Percentiles rank a stretch among this genome's conserved stretches.
Evolutionary conservation across 306 rosid species (phyloP).

Genomic region (Cyclanthera cordifolia): DNA sequence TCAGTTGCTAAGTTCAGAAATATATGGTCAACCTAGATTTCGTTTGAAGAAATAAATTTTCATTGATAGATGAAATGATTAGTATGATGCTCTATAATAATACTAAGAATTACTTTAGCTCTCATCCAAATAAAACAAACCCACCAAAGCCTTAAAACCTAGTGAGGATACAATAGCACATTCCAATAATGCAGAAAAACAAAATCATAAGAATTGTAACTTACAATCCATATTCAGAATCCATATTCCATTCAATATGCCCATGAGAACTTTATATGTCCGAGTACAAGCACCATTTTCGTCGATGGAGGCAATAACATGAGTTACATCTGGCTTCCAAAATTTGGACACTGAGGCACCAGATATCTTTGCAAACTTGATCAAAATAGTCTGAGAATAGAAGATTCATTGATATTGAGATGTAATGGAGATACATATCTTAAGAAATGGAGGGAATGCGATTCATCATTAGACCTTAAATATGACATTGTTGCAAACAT

Average conservation of each 20-base stretch:
- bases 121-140: not conserved
- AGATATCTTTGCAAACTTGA: constrained; percentile 39
- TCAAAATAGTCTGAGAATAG: constrained; percentile 36
- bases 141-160: not conserved
- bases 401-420: not conserved
- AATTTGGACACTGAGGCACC: constrained; percentile 58
- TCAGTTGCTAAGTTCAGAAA: not conserved
- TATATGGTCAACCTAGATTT: not conserved
- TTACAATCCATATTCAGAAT: constrained; percentile 71
- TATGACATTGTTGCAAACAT: not conserved
- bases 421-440: not conserved
- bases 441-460: not conserved
- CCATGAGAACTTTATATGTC: constrained; percentile 76
- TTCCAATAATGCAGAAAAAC: not conserved
- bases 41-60: too few species aligned
- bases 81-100: not conserved
- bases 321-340: constrained; percentile 75
- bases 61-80: too few species aligned
- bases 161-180: not conserved
- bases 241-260: constrained; percentile 73
- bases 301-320: constrained; percentile 70
- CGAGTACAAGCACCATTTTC: constrained; percentile 71
- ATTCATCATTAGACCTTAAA: not conserved
- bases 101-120: not conserved
- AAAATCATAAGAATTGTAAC: constrained; percentile 10